Conservation (phyloP, 768 basidiomycete genomes). For the Tylopilus plumbeoviolaceoides region DNA sequence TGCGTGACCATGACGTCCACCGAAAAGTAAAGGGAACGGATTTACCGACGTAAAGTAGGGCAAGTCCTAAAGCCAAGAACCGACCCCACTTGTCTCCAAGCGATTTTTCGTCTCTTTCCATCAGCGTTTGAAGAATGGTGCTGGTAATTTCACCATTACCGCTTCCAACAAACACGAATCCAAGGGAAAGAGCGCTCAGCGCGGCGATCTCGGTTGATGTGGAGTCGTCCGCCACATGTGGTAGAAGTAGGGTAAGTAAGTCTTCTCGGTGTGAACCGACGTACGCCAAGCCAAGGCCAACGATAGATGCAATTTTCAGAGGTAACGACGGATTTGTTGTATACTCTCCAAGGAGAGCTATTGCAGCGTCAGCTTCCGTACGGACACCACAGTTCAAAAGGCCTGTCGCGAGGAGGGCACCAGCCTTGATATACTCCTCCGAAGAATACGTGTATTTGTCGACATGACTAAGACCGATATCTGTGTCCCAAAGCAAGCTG, state of each 20-base stretch:
- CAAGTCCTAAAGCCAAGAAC: conserved; percentile 87
- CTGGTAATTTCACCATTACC: conserved; percentile 90
- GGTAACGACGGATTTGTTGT: conserved; percentile 82
- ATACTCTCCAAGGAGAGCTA: conserved; percentile 87
- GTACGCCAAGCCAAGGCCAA: conserved; percentile 92
- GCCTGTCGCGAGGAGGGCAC: conserved; percentile 92
- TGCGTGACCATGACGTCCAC: background rate
- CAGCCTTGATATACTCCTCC: conserved; percentile 98
- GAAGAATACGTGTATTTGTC: conserved; percentile 97
- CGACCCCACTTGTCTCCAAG: conserved; percentile 92
- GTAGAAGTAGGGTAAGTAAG: conserved; percentile 70
- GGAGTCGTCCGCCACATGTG: conserved; percentile 75
- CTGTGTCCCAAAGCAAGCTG: conserved; percentile 93
- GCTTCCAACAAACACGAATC: conserved; percentile 94
- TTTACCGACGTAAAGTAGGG: conserved; percentile 85
- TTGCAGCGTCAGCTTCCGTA: conserved; percentile 89
- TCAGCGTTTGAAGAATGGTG: conserved; percentile 85
- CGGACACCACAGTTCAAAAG: conserved; percentile 86
- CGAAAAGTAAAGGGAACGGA: background rate
- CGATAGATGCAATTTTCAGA: conserved; percentile 83
- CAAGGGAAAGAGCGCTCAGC: conserved; percentile 82
- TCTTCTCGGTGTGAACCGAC: conserved; percentile 92
- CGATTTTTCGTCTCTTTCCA: conserved; percentile 74
- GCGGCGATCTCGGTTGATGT: conserved; percentile 87
- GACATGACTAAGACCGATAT: conserved; percentile 87